Evolutionary conservation across 257 asterid species (phyloP).

Genomic region (Capsicum chinense): DNA sequence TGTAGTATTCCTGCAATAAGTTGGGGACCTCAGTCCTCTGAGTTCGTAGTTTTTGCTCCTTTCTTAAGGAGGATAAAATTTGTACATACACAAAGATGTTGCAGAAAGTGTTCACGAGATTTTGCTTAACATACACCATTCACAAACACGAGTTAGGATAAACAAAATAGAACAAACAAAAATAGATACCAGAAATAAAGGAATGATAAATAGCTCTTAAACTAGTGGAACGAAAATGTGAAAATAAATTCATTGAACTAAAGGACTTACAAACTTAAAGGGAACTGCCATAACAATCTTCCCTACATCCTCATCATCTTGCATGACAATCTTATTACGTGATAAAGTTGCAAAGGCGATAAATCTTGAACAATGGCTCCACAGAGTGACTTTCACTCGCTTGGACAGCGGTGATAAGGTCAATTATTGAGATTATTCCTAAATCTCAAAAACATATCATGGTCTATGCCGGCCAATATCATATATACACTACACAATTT

Average conservation of each 20-base stretch:
- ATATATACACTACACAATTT: too few relatives aligned
- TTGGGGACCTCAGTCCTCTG: slow-evolving; percentile 6
- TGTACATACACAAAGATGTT: slow-evolving; percentile 79
- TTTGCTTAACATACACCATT: slow-evolving; percentile 52
- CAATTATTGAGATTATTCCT: too few relatives aligned
- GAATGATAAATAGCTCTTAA: slow-evolving; percentile 22
- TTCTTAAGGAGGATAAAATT: slow-evolving; percentile 61
- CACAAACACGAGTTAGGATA: slow-evolving; percentile 21
- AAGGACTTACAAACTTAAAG: slow-evolving; percentile 65
- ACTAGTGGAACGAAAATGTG: neutral
- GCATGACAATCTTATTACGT: slow-evolving; percentile 48
- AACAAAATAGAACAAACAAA: slow-evolving; percentile 11
- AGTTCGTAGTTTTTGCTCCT: slow-evolving; percentile 81
- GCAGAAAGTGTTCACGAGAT: slow-evolving; percentile 80
- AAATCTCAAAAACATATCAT: too few relatives aligned
- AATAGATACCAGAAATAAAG: neutral
- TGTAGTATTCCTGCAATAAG: too few relatives aligned
- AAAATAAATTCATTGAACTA: neutral
- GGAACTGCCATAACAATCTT: slow-evolving; percentile 92
- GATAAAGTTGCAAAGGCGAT: too few relatives aligned
- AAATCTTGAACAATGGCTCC: too few relatives aligned
- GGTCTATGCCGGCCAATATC: too few relatives aligned
- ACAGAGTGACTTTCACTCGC: too few relatives aligned
- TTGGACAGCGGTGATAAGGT: too few relatives aligned
- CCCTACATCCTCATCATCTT: slow-evolving; percentile 88